Percentiles rank a stretch among this genome's conserved stretches.
Conservation (phyloP, 2,329 filamentous ascomycete species). For the Verticillium alfalfae region DNA sequence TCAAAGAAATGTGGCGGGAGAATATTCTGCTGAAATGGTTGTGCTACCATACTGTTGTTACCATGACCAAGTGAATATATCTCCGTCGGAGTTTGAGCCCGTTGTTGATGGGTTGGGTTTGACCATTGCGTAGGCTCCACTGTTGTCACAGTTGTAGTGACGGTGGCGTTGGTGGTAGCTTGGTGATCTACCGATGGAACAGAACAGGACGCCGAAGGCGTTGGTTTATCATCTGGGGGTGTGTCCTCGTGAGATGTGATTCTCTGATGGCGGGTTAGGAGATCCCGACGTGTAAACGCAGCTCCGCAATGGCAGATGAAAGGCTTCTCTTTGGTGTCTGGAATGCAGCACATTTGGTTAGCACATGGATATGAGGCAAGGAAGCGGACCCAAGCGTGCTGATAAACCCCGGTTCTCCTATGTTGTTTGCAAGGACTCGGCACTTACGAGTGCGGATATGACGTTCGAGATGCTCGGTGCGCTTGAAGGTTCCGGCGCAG, state of each 20-base stretch:
- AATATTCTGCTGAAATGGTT: constrained; percentile 19
- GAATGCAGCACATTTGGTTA: neutral
- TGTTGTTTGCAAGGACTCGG: neutral
- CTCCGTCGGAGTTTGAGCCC: neutral
- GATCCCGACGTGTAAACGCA: constrained; percentile 36
- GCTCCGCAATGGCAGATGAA: constrained; percentile 37
- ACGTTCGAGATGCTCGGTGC: constrained; percentile 39
- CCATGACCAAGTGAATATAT: neutral
- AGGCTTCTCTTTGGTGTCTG: constrained; percentile 43
- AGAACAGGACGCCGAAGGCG: neutral
- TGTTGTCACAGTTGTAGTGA: neutral
- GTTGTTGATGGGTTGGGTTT: neutral
- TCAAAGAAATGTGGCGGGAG: constrained; percentile 16
- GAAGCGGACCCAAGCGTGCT: neutral
- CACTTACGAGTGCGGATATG: constrained; percentile 40
- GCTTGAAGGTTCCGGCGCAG: constrained; percentile 36
- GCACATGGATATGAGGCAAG: neutral
- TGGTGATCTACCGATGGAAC: neutral
- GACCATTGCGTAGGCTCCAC: neutral
- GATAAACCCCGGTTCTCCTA: neutral
- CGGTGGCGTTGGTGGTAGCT: neutral
- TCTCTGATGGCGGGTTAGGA: constrained; percentile 37
- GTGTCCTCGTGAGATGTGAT: constrained; percentile 25
- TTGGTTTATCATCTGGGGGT: neutral
- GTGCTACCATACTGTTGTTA: neutral